Evolutionary conservation across 2,329 filamentous ascomycete species (phyloP), one percentile per base, ranked within the genome.

Genomic region (Ophiostoma tasmaniense): DNA sequence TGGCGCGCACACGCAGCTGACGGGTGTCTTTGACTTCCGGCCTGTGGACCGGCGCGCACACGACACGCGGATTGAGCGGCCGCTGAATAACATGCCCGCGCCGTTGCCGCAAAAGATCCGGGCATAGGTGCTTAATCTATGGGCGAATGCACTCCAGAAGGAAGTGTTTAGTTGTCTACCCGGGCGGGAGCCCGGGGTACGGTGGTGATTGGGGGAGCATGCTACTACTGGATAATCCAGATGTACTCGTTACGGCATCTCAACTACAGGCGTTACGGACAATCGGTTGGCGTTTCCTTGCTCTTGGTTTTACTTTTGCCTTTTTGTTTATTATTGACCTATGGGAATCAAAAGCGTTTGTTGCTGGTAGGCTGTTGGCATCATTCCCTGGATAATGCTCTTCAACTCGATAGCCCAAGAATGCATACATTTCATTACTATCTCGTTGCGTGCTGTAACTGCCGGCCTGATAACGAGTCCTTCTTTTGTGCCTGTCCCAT

Each of bases 1-100:
- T 22, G 78, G 76, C 0, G 76, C 83, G 1, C 79, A 80, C 42
- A 77, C 76, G 14, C 81, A 85, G 67, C 78, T 87, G 7, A 79
- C 81, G 2, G 83, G 83, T 0, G 81, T 82, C 0, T 84, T 87
- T 71, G 81, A 83, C 45, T 85, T 87, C 72, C 79, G 79, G 69
- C 74, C 77, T 3, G 79, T 84, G 66, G 84, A 87, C 71, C 81
- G 85, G 66, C 81, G 82, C 70, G 80, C 81, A 3, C 81, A 83
- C 71, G 85, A 87, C 72, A 84, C 85, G 2, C 79, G 84, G 62
- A 76, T 82, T 20, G 76, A 71, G 67, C 71, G 72, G 64, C 71
- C 70, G 5, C 22, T 64, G 2, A 64, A 64, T 33, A 64, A 64
- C 61, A 64, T 64, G 61, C 61, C 61, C 20, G 61, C 30, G 8